Conservation (phyloP, 352 stramenopile species). For the Globisporangium nagaii region DNA sequence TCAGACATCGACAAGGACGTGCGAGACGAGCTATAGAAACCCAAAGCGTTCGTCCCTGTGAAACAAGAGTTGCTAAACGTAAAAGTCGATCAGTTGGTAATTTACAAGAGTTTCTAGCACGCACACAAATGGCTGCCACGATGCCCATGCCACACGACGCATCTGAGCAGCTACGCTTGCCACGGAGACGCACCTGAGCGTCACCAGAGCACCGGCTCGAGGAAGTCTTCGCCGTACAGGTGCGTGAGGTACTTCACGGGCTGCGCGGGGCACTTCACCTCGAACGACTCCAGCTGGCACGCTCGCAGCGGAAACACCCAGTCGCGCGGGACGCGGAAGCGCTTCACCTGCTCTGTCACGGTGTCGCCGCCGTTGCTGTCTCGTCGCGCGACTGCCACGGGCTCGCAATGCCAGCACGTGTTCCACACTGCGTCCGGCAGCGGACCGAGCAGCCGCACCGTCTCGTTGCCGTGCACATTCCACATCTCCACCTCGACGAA, state of each 20-base stretch:
- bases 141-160: too few relatives aligned
- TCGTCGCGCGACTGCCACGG: conserved; percentile 1
- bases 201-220: conserved; percentile 25
- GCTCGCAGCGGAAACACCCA: conserved; percentile 48
- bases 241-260: conserved; percentile 36
- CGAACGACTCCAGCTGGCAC: conserved; percentile 35
- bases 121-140: too few relatives aligned
- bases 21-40: conserved; percentile 2
- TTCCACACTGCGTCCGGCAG: conserved; percentile 27
- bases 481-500: conserved; percentile 29
- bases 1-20: neutral
- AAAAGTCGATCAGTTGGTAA: too few relatives aligned
- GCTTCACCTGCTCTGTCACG: conserved; percentile 16
- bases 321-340: conserved; percentile 35
- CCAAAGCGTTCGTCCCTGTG: neutral
- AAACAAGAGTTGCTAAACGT: neutral
- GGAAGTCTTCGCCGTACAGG: conserved; percentile 48
- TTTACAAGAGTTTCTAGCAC: too few relatives aligned
- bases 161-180: neutral
- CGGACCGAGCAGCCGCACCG: conserved; percentile 25
- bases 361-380: conserved; percentile 1
- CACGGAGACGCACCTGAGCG: too few relatives aligned
- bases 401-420: conserved; percentile 28
- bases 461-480: conserved; percentile 12
- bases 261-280: conserved; percentile 42